Evolutionary conservation across 2,329 filamentous ascomycete species (phyloP).

Genomic region (Pseudogymnoascus sp.): DNA sequence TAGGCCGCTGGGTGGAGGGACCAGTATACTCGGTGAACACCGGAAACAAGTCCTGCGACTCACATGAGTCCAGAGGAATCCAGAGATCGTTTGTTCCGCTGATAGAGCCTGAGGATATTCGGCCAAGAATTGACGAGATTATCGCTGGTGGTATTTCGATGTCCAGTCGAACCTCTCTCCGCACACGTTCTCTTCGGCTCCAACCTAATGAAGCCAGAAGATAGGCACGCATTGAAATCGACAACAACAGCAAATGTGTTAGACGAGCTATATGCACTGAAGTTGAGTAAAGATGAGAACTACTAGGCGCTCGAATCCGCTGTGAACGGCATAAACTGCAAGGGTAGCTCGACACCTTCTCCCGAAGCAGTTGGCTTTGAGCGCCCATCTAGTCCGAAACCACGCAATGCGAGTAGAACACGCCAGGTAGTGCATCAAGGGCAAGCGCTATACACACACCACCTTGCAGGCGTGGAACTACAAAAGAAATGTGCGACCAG

Average conservation of each 20-base stretch:
- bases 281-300: neutral
- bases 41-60: neutral
- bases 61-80: neutral
- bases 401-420: slow-evolving; percentile 10
- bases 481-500: neutral
- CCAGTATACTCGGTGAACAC: neutral
- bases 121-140: slow-evolving; percentile 8
- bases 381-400: slow-evolving; percentile 5
- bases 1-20: neutral
- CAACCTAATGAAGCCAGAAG: neutral
- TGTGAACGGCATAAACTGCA: neutral
- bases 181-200: slow-evolving; percentile 8
- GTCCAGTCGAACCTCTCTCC: slow-evolving; percentile 9
- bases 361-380: neutral
- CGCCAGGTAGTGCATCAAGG: neutral
- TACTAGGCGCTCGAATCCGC: neutral
- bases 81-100: neutral
- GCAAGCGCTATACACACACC: neutral
- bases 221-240: neutral
- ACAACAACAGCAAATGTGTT: neutral
- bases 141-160: neutral
- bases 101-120: neutral
- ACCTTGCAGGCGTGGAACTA: neutral
- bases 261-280: neutral
- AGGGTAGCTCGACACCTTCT: neutral